A percentile compares a stretch with the other conserved stretches of the same genome.
Conservation (phyloP, 495 filamentous ascomycete species). For the Acidiella bohemica region DNA sequence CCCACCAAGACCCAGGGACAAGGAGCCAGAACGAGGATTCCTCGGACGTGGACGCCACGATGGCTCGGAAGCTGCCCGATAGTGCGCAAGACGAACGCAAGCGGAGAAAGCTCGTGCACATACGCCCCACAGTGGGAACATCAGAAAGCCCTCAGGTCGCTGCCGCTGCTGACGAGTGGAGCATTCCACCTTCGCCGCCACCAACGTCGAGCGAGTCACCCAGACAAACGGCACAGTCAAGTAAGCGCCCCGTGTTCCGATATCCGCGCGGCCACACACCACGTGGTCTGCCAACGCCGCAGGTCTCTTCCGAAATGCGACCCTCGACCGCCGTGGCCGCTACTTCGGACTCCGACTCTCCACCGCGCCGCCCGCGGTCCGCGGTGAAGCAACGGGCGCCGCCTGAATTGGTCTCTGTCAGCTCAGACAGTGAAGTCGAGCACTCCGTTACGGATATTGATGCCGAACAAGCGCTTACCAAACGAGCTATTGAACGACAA, state of each 20-base stretch:
- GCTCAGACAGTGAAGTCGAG: slow-evolving; percentile 2
- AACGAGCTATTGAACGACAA: no score
- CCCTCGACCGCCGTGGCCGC: no score
- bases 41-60: slow-evolving; percentile 15
- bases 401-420: not conserved
- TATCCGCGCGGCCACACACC: slow-evolving; percentile 25
- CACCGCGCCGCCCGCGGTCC: not conserved
- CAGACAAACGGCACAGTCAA: not conserved
- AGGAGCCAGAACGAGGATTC: slow-evolving; percentile 17
- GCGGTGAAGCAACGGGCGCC: not conserved
- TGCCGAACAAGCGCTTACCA: slow-evolving; percentile 26
- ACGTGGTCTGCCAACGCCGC: slow-evolving; percentile 15
- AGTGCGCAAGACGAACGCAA: slow-evolving; percentile 11
- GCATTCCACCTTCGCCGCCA: slow-evolving; percentile 26
- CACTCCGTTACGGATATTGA: not conserved
- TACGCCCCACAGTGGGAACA: not conserved
- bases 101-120: slow-evolving; percentile 13
- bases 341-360: not conserved
- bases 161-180: slow-evolving; percentile 11
- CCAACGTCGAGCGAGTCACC: slow-evolving; percentile 28
- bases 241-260: not conserved
- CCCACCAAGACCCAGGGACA: not conserved
- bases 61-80: slow-evolving; percentile 1
- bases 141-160: not conserved
- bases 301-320: slow-evolving; percentile 12